Evolutionary conservation across 306 rosid species (phyloP), one percentile per base, ranked within the genome.

Genomic region (Glycine latifolia): DNA sequence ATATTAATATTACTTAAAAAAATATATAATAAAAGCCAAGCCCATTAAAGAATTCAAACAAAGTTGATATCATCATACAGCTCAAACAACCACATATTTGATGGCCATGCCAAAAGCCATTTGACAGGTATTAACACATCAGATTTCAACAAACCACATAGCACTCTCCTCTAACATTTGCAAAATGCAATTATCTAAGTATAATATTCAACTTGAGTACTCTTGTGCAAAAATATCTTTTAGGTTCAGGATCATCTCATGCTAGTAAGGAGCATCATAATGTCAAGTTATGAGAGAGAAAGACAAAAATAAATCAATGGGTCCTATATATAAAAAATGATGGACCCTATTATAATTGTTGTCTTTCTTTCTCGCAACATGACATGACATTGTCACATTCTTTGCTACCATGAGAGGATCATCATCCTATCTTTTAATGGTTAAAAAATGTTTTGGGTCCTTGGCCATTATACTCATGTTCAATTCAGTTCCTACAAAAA

Each of bases 41-140:
- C 47, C 63, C 68, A n/a, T n/a, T 58, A 17, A 79, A 59, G n/a
- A 76, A 59, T 37, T 77, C 31, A 59, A 73, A 81, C 73, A 66
- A 79, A 59, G 70, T 55, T 44, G 0, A 66, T 65, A 50, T 79
- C 71, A 76, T 67, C 14, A 26, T 13, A 7, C 8, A 39, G 53
- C 2, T 35, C 78, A 77, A 67, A 8, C 50, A 10, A 46, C 55
- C 81, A 62, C 44, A 70, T 79, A 10, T 50, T 74, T 10, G 33
- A 52, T 43, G 41, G 73, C 68, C 72, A 74, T 60, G 73, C 67
- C 67, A 65, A 10, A 53, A 55, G 15, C 10, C 10, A 59, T 17
- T 68, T 50, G 56, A 41, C 61, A 49, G 37, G 68, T 75, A 82
- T 13, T 39, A 67, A 60, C 26, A 37, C 56, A 58, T 67, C 12